phyloP scores from a whole-genome alignment of 139 green algal genomes.

The Raphidocelis subcapitata region DNA sequence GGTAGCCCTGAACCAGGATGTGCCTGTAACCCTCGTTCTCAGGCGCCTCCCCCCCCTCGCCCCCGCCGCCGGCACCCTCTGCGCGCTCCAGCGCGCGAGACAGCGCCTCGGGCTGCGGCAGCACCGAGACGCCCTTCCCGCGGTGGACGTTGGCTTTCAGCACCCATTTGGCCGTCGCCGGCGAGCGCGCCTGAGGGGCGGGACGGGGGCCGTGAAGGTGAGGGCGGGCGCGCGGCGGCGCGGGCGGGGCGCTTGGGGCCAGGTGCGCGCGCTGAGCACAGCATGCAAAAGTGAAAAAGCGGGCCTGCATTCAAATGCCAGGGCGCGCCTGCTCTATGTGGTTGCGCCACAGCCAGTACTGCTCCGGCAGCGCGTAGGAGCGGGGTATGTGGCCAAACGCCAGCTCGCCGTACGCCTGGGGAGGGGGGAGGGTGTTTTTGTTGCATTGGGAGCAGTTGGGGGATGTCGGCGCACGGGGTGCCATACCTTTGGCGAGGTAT shows the following conservation, averaged over 20 bases:
- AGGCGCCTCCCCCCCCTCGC: background rate
- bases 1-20: conserved; percentile 21
- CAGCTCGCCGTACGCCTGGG: conserved; percentile 48
- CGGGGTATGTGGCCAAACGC: conserved; percentile 50
- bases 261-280: too few species aligned
- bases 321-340: conserved; percentile 10
- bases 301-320: too few species aligned
- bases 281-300: too few species aligned
- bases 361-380: conserved; percentile 54
- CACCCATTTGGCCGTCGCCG: conserved; percentile 50
- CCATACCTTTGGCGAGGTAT: too few species aligned
- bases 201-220: too few species aligned
- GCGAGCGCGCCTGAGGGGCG: background rate
- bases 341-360: conserved; percentile 56
- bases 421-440: too few species aligned
- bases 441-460: conserved; percentile 6
- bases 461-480: too few species aligned
- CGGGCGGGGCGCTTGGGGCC: too few species aligned
- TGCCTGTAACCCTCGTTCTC: background rate
- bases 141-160: conserved; percentile 65
- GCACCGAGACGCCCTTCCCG: conserved; percentile 49
- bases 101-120: conserved; percentile 22
- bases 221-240: too few species aligned
- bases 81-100: background rate
- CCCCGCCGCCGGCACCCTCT: background rate